Percentiles rank a stretch among this genome's conserved stretches.
Evolutionary conservation across 1,284 basidiomycete genomes (phyloP).

Genomic region (Phlebopus sp.): DNA sequence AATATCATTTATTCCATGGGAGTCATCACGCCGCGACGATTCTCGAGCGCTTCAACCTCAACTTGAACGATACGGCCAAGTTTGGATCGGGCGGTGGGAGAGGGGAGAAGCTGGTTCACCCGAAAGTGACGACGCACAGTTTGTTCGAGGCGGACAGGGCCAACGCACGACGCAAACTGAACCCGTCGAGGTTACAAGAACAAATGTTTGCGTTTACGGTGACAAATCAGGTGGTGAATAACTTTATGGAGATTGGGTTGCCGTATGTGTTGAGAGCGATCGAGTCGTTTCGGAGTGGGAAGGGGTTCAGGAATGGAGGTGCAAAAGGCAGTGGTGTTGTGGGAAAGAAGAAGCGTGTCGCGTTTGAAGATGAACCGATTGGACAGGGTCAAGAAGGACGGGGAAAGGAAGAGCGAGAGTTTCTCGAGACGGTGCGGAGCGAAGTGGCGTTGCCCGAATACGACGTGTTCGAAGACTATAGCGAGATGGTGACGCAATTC

Average conservation of each 20-base stretch:
- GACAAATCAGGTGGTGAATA: conserved; percentile 86
- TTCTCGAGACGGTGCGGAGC: conserved; percentile 72
- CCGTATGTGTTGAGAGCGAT: conserved; percentile 76
- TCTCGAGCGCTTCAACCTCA: conserved; percentile 24
- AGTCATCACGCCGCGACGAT: conserved; percentile 16
- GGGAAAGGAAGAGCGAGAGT: conserved; percentile 63
- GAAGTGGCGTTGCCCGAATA: conserved; percentile 86
- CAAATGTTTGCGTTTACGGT: conserved; percentile 96
- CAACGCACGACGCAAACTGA: conserved; percentile 55
- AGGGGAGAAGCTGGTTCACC: conserved; percentile 13
- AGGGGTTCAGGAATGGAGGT: conserved; percentile 26
- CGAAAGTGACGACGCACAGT: conserved; percentile 18
- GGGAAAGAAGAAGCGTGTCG: conserved; percentile 63
- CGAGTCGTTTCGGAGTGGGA: conserved; percentile 47
- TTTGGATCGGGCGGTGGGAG: conserved; percentile 15
- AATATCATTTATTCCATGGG: conserved; percentile 41
- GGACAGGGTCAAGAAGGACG: conserved; percentile 42
- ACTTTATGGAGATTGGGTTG: conserved; percentile 81
- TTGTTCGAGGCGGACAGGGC: conserved; percentile 51
- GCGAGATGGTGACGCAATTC: conserved; percentile 95
- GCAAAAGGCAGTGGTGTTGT: conserved; percentile 21
- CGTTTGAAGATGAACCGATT: conserved; percentile 63
- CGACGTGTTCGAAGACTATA: conserved; percentile 80
- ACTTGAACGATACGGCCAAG: conserved; percentile 23
- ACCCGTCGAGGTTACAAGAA: conserved; percentile 72